phyloP scores from a whole-genome alignment of 1,139 yeast species.

The Zygoascus meyerae region DNA sequence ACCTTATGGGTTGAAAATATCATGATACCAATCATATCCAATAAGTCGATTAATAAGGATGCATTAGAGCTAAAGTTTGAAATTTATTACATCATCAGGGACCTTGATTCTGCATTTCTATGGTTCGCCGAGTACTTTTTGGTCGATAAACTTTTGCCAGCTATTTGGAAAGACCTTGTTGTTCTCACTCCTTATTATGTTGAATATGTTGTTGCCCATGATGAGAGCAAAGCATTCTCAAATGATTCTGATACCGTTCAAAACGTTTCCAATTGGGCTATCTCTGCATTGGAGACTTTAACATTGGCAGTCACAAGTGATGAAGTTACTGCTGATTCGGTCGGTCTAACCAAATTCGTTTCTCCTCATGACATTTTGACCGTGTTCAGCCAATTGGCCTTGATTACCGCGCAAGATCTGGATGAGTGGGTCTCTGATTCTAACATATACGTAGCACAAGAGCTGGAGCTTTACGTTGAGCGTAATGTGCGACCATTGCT shows the following conservation, averaged over 20 bases:
- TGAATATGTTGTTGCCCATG: neutral
- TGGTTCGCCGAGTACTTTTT: conserved; percentile 7
- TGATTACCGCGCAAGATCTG: conserved; percentile 8
- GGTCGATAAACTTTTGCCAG: conserved; percentile 4
- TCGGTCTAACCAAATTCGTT: neutral
- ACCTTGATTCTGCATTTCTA: conserved; percentile 27
- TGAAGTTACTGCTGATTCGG: neutral
- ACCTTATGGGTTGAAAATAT: conserved; percentile 8
- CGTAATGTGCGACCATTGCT: conserved; percentile 18
- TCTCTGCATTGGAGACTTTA: conserved; percentile 3
- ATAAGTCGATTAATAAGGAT: neutral
- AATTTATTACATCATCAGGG: conserved; percentile 24
- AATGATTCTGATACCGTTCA: neutral
- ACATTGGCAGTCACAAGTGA: conserved; percentile 5
- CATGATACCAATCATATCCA: conserved; percentile 1
- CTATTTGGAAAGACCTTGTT: conserved; percentile 7
- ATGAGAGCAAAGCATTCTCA: neutral
- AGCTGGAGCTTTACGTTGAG: conserved; percentile 45
- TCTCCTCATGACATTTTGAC: conserved; percentile 1
- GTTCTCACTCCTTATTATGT: conserved; percentile 6
- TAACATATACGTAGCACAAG: conserved; percentile 65
- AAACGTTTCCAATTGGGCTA: neutral
- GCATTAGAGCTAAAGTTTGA: conserved; percentile 14
- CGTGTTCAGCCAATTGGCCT: conserved; percentile 8
- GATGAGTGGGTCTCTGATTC: conserved; percentile 41